Base-by-base conservation (phyloP, 805 yeast species). In the Kodamaea nitidulidarum region DNA sequence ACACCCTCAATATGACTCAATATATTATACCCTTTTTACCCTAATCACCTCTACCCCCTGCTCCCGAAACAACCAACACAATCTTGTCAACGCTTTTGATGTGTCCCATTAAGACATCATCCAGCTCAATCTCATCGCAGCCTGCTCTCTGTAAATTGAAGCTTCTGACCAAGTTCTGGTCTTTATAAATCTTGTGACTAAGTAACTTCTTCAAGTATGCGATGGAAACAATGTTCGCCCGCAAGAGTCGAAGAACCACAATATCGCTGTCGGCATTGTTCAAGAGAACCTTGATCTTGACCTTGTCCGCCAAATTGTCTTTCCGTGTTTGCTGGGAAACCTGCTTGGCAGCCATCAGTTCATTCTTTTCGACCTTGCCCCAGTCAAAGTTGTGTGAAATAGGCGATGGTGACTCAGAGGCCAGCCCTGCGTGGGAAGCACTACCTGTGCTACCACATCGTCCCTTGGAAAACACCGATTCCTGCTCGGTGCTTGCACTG, bases 141-240 rank as follows among this genome's bases (percentile, higher is more conserved):
- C 46, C 45, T 15, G 14, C 24, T 12, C 35, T 15, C 26, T 45
- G 45, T 32, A 62, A 51, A 15, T 44, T 50, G 43, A 61, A 63
- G 38, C 59, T 66, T 36, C 49, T 44, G 12, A 48, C 50, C 35
- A 60, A 47, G 32, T 50, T 54, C 32, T 45, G 48, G 38, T 63
- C 65, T 32, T 56, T 59, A 43, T 60, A 63, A 25, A 63, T 55
- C 46, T 61, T 61, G 45, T 43, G 48, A 29, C 56, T 51, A 6
- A 63, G 37, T 27, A 56, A 36, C 43, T 50, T 55, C 43, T 63
- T 63, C 38, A 61, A 46, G 41, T 56, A 48, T 3, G 38, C 49
- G 6, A 61, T 47, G 3, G 63, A 51, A 5, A 46, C 43, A n/a
- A 63, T 40, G 35, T 52, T 50, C 6, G 52, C 38, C 10, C 51